Base-by-base conservation (phyloP, 805 yeast species). In the Ogataea glucozyma region DNA sequence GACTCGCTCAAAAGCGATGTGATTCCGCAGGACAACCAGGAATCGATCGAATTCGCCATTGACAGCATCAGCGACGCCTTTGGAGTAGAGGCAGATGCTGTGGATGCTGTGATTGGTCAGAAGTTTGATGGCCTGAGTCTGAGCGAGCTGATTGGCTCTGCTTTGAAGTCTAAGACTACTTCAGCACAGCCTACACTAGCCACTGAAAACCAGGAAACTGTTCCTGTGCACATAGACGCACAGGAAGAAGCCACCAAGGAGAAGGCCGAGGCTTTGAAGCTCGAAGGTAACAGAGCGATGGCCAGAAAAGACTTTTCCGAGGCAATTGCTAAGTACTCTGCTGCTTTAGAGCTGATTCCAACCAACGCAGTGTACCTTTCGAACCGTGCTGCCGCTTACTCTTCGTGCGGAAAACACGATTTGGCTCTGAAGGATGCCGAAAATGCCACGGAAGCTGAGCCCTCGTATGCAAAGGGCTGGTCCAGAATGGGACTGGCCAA, bases 351-450 rank as follows among this genome's bases (percentile, higher is more conserved):
- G 18, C 66, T 83, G 48, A 73, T 81, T 51, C 80, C 89, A 42
- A 64, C 73, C 13, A 89, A 88, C 62, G 89, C 90, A 13, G 87
- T 93, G 16, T 93, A 83, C 66, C 79, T 77, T 48, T 89, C 98
- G 26, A 93, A 93, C 70, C 81, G 99, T 61, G 98, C 99, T 11
- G 99, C 99, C 31, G 98, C 98, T 3, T 81, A 86, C 66, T 85
- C 96, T 9, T 87, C 96, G 5, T 58, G 77, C 22, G 76, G 79
- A 49, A 71, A 88, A 47, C 90, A 86, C 60, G 84, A 79, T 12
- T 70, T 76, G 49, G 98, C 99, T 3, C 77, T 85, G 30, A 71
- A 71, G 33, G 99, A 93, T 64, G 96, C 98, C 21, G 76, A 85
- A 57, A 71, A 72, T 42, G 96, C 99, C 31, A 81, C 88, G 44